These are phyloP conservation scores for Rhinocladiella mackenziei DNA, from an alignment of 2,329 filamentous ascomycete species.

Conservation along the genomic window DNA sequence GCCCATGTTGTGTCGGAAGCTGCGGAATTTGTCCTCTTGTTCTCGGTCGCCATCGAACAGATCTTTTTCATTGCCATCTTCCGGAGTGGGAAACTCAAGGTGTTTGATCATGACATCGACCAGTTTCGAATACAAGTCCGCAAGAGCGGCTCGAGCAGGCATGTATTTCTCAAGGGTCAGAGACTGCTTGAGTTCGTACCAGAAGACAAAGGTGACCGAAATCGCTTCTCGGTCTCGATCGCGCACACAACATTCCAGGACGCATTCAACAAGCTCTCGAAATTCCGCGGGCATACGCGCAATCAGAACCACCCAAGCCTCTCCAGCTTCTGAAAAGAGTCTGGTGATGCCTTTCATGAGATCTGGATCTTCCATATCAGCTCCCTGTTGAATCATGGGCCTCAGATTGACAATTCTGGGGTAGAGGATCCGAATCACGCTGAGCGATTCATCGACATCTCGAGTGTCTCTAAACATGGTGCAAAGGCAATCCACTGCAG, in stretches of 20 bases:
- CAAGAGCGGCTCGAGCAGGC: slow-evolving; percentile 68
- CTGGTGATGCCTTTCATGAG: slow-evolving; percentile 83
- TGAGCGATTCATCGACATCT: slow-evolving; percentile 85
- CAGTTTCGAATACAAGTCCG: slow-evolving; percentile 80
- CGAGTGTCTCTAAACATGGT: slow-evolving; percentile 86
- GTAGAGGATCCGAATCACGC: slow-evolving; percentile 76
- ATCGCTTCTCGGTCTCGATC: slow-evolving; percentile 90
- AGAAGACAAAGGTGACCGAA: slow-evolving; percentile 91
- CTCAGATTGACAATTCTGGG: slow-evolving; percentile 72
- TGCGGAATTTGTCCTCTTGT: slow-evolving; percentile 92
- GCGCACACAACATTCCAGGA: slow-evolving; percentile 84
- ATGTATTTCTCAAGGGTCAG: slow-evolving; percentile 86
- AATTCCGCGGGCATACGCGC: slow-evolving; percentile 79
- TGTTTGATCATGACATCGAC: slow-evolving; percentile 92
- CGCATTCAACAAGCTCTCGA: slow-evolving; percentile 76
- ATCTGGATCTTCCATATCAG: slow-evolving; percentile 77
- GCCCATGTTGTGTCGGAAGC: slow-evolving; percentile 95
- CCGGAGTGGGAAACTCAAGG: slow-evolving; percentile 77
- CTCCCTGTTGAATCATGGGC: slow-evolving; percentile 70
- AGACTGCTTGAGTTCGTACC: slow-evolving; percentile 98
- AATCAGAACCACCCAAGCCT: slow-evolving; percentile 90
- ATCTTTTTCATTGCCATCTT: slow-evolving; percentile 70
- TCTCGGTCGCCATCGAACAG: slow-evolving; percentile 94
- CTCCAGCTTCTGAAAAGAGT: slow-evolving; percentile 86
- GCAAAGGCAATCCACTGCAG: slow-evolving; percentile 88